Conservation (phyloP, 73 alveolate genomes). For the Blepharisma stoltei region DNA sequence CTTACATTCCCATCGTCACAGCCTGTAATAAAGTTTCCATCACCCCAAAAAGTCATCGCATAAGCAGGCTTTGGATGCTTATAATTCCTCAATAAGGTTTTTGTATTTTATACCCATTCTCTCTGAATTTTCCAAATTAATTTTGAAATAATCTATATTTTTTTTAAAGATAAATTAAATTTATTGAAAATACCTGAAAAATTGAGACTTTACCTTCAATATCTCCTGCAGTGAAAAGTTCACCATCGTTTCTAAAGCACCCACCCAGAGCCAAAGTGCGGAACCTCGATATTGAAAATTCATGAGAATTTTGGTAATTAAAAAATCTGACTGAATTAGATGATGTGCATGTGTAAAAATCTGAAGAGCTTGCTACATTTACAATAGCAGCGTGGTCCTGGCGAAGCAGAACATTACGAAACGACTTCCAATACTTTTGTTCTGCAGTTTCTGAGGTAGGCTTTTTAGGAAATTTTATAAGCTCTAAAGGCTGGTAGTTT, state of each 20-base stretch:
- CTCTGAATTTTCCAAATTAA: too few species aligned
- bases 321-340: conserved; percentile 17
- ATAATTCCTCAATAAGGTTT: background rate
- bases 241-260: conserved; percentile 18
- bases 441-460: conserved; percentile 4
- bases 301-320: background rate
- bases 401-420: background rate
- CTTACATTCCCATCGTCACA: background rate
- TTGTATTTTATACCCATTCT: too few species aligned
- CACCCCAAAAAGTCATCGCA: background rate
- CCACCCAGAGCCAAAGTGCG: background rate
- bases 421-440: background rate
- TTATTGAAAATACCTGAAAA: conserved; percentile 19
- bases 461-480: conserved; percentile 17
- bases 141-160: too few species aligned
- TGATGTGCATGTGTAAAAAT: conserved; percentile 3
- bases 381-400: conserved; percentile 3
- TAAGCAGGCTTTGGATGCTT: conserved; percentile 8
- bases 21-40: conserved; percentile 12
- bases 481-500: conserved; percentile 21
- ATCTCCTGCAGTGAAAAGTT: conserved; percentile 25
- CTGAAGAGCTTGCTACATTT: background rate
- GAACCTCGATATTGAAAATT: background rate
- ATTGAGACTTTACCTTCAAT: conserved; percentile 4
- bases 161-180: too few species aligned